Evolutionary conservation across 2,329 filamentous ascomycete species (phyloP).

Genomic region (Cladorrhinum sp.): DNA sequence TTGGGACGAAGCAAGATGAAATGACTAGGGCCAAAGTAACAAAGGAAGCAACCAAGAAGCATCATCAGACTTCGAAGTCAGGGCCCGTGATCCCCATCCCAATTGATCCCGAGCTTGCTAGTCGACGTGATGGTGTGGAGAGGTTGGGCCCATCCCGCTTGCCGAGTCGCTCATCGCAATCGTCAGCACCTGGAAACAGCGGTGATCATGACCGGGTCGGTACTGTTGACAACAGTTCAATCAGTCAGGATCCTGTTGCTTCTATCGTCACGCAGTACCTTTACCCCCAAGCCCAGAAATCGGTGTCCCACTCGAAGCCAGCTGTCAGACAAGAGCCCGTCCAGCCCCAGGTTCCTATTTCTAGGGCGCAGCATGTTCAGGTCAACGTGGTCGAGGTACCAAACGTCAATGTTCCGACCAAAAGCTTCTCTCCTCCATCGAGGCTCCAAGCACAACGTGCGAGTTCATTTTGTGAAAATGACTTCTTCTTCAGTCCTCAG

Average conservation of each 20-base stretch:
- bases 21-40: neutral
- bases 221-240: no score
- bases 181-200: neutral
- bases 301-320: no score
- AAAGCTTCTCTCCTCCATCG: neutral
- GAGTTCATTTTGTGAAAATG: neutral
- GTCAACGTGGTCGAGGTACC: neutral
- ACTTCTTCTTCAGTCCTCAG: no score
- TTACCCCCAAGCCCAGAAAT: neutral
- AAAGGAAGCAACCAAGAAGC: conserved; percentile 1
- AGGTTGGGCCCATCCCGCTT: conserved; percentile 17
- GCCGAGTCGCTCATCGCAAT: neutral
- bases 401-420: neutral
- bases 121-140: neutral
- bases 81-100: conserved; percentile 5
- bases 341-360: no score
- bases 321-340: no score
- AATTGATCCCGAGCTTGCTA: neutral
- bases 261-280: no score
- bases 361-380: neutral
- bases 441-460: neutral
- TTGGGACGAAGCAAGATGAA: neutral
- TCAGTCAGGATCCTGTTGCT: neutral
- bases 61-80: conserved; percentile 15
- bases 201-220: no score